phyloP scores from a whole-genome alignment of 2,329 filamentous ascomycete species.

The Verticillium nubilum region DNA sequence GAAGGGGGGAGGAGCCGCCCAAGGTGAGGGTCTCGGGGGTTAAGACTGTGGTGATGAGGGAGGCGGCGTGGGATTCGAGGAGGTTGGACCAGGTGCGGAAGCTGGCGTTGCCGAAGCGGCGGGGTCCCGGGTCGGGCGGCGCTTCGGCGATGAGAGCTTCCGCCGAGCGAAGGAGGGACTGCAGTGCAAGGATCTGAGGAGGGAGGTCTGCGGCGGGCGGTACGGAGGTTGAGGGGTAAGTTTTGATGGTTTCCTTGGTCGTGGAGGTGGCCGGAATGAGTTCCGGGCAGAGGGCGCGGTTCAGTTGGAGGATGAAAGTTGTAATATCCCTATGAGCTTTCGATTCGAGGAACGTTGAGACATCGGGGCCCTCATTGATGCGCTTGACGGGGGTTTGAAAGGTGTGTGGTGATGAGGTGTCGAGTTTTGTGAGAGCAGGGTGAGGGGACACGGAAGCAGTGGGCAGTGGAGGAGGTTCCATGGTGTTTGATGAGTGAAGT shows the following conservation, averaged over 20 bases:
- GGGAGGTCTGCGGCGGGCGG: slow-evolving; percentile 34
- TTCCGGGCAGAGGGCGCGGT: slow-evolving; percentile 75
- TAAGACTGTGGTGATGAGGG: slow-evolving; percentile 39
- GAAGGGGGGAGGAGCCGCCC: slow-evolving; percentile 11
- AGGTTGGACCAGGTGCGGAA: slow-evolving; percentile 80
- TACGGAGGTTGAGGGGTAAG: slow-evolving; percentile 37
- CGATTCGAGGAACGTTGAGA: slow-evolving; percentile 72
- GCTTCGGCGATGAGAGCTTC: slow-evolving; percentile 67
- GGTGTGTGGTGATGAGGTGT: slow-evolving; percentile 38
- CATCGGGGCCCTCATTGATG: slow-evolving; percentile 82
- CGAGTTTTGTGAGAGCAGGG: slow-evolving; percentile 39
- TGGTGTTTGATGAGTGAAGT: background rate
- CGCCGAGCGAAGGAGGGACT: slow-evolving; percentile 59
- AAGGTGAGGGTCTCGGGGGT: slow-evolving; percentile 13
- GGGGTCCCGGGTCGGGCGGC: slow-evolving; percentile 78
- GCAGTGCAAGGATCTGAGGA: slow-evolving; percentile 57
- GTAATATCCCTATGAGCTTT: slow-evolving; percentile 84
- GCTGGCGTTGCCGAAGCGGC: slow-evolving; percentile 87
- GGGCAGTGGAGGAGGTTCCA: background rate
- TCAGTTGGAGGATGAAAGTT: slow-evolving; percentile 84
- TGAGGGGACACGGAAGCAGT: background rate
- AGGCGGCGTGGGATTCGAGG: slow-evolving; percentile 53
- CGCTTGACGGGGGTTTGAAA: slow-evolving; percentile 70
- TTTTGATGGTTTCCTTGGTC: slow-evolving; percentile 35
- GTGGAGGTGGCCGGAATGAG: slow-evolving; percentile 32